phyloP scores from a whole-genome alignment of 2,329 filamentous ascomycete species.

The Pyrenochaeta sp. region DNA sequence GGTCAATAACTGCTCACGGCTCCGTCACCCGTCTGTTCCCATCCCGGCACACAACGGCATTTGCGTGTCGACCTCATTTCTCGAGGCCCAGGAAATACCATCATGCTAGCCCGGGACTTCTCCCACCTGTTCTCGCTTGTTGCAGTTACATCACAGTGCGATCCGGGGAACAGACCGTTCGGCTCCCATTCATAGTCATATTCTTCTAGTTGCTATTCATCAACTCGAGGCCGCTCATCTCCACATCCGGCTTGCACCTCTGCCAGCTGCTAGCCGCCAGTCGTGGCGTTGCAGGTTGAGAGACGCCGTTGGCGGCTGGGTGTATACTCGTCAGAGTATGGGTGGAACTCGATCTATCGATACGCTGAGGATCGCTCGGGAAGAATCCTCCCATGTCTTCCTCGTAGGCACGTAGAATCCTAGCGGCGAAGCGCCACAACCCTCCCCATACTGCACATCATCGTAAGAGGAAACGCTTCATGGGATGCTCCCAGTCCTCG shows the following conservation, averaged over 20 bases:
- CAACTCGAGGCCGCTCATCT: conserved; percentile 24
- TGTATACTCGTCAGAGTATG: conserved; percentile 15
- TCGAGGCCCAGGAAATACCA: conserved; percentile 33
- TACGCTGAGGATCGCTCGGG: conserved; percentile 35
- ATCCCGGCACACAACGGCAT: conserved; percentile 35
- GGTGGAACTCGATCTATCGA: conserved; percentile 28
- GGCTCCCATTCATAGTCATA: conserved; percentile 31
- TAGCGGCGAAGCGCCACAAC: conserved; percentile 37
- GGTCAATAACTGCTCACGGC: conserved; percentile 38
- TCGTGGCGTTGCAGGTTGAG: conserved; percentile 40
- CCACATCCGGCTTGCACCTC: conserved; percentile 24
- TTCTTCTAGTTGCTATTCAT: conserved; percentile 32
- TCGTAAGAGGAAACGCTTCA: conserved; percentile 38
- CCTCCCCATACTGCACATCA: conserved; percentile 43
- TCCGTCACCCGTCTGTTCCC: conserved; percentile 30
- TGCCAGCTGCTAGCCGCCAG: conserved; percentile 23
- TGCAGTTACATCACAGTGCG: conserved; percentile 22
- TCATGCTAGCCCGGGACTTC: conserved; percentile 35
- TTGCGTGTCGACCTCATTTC: conserved; percentile 29
- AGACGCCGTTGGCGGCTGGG: conserved; percentile 35
- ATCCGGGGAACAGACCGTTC: conserved; percentile 27
- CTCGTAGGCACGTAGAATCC: conserved; percentile 18
- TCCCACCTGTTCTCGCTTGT: conserved; percentile 25
- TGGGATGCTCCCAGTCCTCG: conserved; percentile 25
- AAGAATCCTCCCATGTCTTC: conserved; percentile 28